phyloP scores from a whole-genome alignment of 306 rosid species.

The Crataegus laevigata region DNA sequence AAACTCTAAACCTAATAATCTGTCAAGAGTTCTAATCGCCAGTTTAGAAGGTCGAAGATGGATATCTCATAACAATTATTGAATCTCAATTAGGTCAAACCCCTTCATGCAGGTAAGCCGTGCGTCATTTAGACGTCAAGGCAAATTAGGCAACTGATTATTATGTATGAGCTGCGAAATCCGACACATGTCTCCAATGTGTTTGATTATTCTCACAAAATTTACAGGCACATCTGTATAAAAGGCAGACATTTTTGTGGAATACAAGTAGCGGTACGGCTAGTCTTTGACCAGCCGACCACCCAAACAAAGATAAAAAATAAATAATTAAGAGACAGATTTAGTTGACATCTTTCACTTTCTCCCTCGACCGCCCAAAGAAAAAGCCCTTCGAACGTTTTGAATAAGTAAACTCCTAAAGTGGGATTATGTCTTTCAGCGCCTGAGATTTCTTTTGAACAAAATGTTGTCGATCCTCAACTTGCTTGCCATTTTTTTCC shows the following conservation, averaged over 20 bases:
- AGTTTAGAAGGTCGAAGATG: conserved; percentile 1
- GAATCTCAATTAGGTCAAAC: background rate
- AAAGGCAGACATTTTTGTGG: conserved; percentile 9
- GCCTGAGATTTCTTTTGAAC: conserved; percentile 2
- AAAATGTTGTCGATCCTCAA: background rate
- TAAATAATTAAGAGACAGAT: background rate
- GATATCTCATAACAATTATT: background rate
- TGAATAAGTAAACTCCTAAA: conserved; percentile 50
- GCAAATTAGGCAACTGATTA: background rate
- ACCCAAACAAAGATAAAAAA: background rate
- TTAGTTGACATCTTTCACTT: conserved; percentile 12
- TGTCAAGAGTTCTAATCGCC: background rate
- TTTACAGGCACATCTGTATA: background rate
- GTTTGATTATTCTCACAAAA: background rate
- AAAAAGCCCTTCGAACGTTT: conserved; percentile 38
- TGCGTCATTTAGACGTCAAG: conserved; percentile 37
- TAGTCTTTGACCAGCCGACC: conserved; percentile 36
- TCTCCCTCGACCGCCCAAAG: conserved; percentile 83
- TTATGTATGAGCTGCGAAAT: background rate
- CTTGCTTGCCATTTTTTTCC: background rate
- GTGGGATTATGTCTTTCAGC: conserved; percentile 34
- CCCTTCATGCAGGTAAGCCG: conserved; percentile 26
- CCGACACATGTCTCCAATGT: background rate
- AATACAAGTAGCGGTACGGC: conserved; percentile 1
- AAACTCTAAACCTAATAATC: no score